phyloP scores from a whole-genome alignment of 768 basidiomycete species.

The Serendipita sp. region DNA sequence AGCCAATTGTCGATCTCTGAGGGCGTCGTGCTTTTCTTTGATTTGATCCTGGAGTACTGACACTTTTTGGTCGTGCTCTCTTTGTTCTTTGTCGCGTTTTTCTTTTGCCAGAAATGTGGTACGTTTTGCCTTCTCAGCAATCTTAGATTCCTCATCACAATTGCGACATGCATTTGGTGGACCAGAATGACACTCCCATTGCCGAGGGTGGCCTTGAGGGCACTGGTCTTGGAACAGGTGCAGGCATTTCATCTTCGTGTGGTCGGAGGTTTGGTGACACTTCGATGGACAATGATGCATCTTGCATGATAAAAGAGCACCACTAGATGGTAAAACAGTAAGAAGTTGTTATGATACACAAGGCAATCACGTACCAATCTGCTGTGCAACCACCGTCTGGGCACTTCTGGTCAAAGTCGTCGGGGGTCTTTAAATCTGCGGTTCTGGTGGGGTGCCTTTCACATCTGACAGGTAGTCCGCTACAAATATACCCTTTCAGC shows the following conservation, averaged over 20 bases:
- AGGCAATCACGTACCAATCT: constrained; percentile 33
- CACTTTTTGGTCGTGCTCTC: constrained; percentile 28
- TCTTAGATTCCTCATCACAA: constrained; percentile 33
- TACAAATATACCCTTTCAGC: constrained; percentile 31
- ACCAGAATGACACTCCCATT: constrained; percentile 30
- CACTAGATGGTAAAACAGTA: constrained; percentile 23
- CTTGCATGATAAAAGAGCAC: constrained; percentile 26
- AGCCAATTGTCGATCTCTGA: constrained; percentile 25
- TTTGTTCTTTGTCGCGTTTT: constrained; percentile 31
- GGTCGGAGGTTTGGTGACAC: constrained; percentile 41
- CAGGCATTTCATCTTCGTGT: constrained; percentile 39
- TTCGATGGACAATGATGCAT: constrained; percentile 44
- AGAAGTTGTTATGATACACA: not conserved
- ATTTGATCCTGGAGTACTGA: constrained; percentile 30
- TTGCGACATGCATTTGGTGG: constrained; percentile 25
- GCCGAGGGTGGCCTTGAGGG: constrained; percentile 27
- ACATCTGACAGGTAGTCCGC: constrained; percentile 46
- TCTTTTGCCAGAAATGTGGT: constrained; percentile 28
- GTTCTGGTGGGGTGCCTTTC: constrained; percentile 34
- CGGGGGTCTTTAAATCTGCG: constrained; percentile 25
- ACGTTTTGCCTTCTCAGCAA: constrained; percentile 27
- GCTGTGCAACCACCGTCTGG: constrained; percentile 50
- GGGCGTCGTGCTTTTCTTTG: constrained; percentile 20
- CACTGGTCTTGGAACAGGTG: constrained; percentile 27
- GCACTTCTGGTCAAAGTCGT: constrained; percentile 34